Base-by-base conservation (phyloP, 2,329 filamentous ascomycete species). In the Rhynchosporium agropyri region DNA sequence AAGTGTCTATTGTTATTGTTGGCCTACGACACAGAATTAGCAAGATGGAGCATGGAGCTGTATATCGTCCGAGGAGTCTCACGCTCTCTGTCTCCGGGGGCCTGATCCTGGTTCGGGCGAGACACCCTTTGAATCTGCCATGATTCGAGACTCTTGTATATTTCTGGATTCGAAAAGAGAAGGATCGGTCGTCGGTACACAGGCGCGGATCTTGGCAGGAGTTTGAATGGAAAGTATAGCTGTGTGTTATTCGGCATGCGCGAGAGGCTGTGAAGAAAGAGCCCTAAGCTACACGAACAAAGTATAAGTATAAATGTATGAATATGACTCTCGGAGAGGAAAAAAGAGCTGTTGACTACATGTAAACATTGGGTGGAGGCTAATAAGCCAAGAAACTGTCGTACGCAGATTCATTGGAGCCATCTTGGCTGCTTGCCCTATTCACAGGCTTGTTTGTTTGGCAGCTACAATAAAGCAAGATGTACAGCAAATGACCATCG, bases 1-100 rank as follows among this genome's bases (percentile, higher is more conserved):
- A 83, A 28, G 82, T 84, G 71, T 84, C 81, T 65, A 84, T 83
- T 36, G 81, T 84, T 58, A 84, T 84, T 10, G 82, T 84, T 28
- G 82, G 82, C 60, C 74, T 75, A 60, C 29, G 55, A 57, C 40
- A 49, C 28, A 10, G 28, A 61, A 60, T 71, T 63, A 71, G 68
- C 63, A 67, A 67, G 63, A 65, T 60, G 60, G 60, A 45, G 51
- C 15, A 31, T 6, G 43, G 31, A 49, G 58, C 62, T 64, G 45
- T 64, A 63, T 62, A 64, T 40, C 15, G 57, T 43, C 5, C 54
- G 51, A 28, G 42, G 42, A 33, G 53, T 7, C 74, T 71, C 67
- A 75, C 74, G 74, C 74, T 69, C 74, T 71, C 67, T 75, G 72
- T 60, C 74, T 69, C 62, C 67, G 65, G 38, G 69, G 68, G 60